These are phyloP conservation scores for Fragilaria crotonensis DNA, from an alignment of 108 stramenopile species.

Conservation along the genomic window DNA sequence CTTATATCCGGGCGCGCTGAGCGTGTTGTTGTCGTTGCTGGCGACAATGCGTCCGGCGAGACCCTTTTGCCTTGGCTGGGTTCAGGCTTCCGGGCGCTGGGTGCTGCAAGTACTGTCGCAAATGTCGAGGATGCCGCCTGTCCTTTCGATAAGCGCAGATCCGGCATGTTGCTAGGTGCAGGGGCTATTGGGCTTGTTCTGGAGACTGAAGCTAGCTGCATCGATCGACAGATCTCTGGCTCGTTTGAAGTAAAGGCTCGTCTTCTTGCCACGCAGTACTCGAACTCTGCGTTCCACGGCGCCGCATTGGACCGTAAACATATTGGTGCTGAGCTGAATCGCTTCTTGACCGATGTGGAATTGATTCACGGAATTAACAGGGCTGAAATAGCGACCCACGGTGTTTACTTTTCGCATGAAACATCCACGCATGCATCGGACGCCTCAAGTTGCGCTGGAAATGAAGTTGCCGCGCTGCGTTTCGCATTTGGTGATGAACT, in stretches of 20 bases:
- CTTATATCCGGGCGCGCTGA: slow-evolving; percentile 87
- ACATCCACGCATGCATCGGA: slow-evolving; percentile 91
- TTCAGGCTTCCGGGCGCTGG: slow-evolving; percentile 90
- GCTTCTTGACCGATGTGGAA: slow-evolving; percentile 84
- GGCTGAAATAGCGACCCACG: slow-evolving; percentile 84
- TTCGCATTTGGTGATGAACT: slow-evolving; percentile 87
- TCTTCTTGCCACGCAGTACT: slow-evolving; percentile 86
- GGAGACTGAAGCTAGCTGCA: slow-evolving; percentile 75
- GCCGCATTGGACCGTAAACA: slow-evolving; percentile 91
- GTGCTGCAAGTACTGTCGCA: slow-evolving; percentile 79
- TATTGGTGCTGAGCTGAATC: slow-evolving; percentile 84
- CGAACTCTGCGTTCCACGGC: slow-evolving; percentile 94
- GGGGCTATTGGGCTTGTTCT: slow-evolving; percentile 91
- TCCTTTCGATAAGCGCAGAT: slow-evolving; percentile 90
- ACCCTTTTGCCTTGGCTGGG: slow-evolving; percentile 92
- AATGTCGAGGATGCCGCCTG: slow-evolving; percentile 78
- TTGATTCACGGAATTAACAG: slow-evolving; percentile 85
- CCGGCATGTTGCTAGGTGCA: slow-evolving; percentile 92
- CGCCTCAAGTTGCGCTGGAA: slow-evolving; percentile 87
- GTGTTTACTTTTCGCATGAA: slow-evolving; percentile 97
- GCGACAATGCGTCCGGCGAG: slow-evolving; percentile 89
- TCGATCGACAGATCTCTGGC: slow-evolving; percentile 42
- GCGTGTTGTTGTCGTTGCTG: slow-evolving; percentile 91
- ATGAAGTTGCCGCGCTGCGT: slow-evolving; percentile 88
- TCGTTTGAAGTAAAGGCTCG: slow-evolving; percentile 60